Evolutionary conservation across 1,139 yeast genomes (phyloP).

Genomic region (Debaryomycetaceae sp.): DNA sequence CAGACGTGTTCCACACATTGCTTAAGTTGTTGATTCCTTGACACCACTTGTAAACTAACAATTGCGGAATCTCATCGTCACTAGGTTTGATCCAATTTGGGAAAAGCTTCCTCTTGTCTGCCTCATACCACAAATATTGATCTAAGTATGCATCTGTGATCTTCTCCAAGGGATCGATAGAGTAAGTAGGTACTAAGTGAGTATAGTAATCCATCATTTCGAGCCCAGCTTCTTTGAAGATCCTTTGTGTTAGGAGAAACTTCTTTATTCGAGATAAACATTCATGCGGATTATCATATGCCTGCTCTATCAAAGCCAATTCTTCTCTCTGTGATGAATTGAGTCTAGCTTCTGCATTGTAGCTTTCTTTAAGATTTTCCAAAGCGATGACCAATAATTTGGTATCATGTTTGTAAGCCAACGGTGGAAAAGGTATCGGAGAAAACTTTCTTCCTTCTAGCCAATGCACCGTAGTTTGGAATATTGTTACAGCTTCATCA

Average conservation of each 20-base stretch:
- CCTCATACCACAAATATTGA: slow-evolving; percentile 95
- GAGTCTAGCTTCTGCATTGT: slow-evolving; percentile 76
- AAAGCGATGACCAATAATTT: slow-evolving; percentile 84
- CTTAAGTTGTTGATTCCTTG: slow-evolving; percentile 85
- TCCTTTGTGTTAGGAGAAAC: slow-evolving; percentile 80
- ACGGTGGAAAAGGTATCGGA: slow-evolving; percentile 92
- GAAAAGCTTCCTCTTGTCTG: slow-evolving; percentile 79
- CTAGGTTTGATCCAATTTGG: slow-evolving; percentile 97
- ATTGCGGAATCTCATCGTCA: slow-evolving; percentile 90
- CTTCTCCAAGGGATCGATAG: slow-evolving; percentile 88
- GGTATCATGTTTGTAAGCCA: slow-evolving; percentile 89
- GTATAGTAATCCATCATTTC: slow-evolving; percentile 93
- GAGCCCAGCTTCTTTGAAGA: slow-evolving; percentile 82
- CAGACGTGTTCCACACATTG: slow-evolving; percentile 71
- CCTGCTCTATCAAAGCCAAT: slow-evolving; percentile 88
- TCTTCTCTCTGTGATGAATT: slow-evolving; percentile 91
- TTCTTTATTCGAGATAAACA: slow-evolving; percentile 82
- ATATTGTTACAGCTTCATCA: slow-evolving; percentile 82
- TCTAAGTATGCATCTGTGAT: slow-evolving; percentile 95
- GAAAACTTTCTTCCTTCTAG: slow-evolving; percentile 79
- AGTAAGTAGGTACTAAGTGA: slow-evolving; percentile 79
- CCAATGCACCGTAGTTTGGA: slow-evolving; percentile 90
- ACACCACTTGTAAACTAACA: slow-evolving; percentile 90
- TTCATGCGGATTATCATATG: slow-evolving; percentile 95
- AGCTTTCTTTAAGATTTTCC: slow-evolving; percentile 81